These are phyloP conservation scores for Sabuloglossum arenarium DNA, from an alignment of 495 filamentous ascomycete species.

Conservation along the genomic window DNA sequence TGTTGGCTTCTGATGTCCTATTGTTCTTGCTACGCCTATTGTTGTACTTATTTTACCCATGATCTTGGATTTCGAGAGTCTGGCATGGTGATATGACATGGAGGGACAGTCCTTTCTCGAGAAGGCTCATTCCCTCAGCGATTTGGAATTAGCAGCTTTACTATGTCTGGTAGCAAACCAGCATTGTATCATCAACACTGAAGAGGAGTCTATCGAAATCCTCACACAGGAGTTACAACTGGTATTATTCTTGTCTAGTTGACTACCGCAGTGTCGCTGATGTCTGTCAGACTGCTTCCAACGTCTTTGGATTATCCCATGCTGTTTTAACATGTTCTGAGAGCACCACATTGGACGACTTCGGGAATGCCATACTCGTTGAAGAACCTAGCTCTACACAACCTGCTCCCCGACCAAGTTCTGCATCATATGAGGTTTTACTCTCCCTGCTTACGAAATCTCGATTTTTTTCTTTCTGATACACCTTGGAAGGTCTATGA, in stretches of 20 bases:
- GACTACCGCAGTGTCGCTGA: constrained; percentile 6
- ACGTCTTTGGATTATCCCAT: constrained; percentile 48
- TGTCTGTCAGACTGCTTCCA: constrained; percentile 32
- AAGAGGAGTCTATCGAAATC: constrained; percentile 34
- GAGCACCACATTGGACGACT: constrained; percentile 58
- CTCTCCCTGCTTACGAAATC: constrained; percentile 10
- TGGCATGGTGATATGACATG: constrained; percentile 24
- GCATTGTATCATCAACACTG: constrained; percentile 74
- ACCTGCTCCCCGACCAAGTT: neutral
- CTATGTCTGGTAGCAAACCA: constrained; percentile 58
- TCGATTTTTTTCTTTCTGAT: constrained; percentile 2
- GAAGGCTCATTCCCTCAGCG: constrained; percentile 53
- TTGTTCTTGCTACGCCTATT: too few species aligned
- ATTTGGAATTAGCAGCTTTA: constrained; percentile 72
- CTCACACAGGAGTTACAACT: constrained; percentile 52
- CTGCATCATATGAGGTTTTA: constrained; percentile 12
- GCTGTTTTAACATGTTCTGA: constrained; percentile 49
- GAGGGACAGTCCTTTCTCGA: constrained; percentile 35
- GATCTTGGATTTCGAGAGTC: neutral
- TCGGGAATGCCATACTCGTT: constrained; percentile 46
- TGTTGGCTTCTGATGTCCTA: too few species aligned
- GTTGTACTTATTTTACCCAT: neutral
- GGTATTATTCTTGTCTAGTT: constrained; percentile 20
- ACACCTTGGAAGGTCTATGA: neutral
- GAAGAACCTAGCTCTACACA: constrained; percentile 6